Evolutionary conservation across 2,329 filamentous ascomycete genomes (phyloP).

Genomic region (Graphium sp.): DNA sequence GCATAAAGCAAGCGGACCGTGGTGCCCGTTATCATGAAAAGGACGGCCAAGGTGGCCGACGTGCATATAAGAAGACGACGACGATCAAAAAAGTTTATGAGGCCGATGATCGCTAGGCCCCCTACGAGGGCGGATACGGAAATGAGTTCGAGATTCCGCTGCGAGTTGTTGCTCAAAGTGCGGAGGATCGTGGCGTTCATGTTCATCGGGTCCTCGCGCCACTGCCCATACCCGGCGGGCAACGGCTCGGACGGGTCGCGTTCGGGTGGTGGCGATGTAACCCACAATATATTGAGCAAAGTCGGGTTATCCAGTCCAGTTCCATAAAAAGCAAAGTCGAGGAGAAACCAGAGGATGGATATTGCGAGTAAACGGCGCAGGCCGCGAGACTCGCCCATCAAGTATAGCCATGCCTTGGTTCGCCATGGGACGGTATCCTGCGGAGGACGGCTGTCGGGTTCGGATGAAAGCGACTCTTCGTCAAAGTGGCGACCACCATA

Average conservation of each 20-base stretch:
- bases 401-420: constrained; percentile 5
- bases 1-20: constrained; percentile 5
- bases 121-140: constrained; percentile 7
- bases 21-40: constrained; percentile 8
- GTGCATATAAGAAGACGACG: constrained; percentile 6
- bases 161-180: constrained; percentile 6
- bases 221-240: constrained; percentile 2
- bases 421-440: constrained; percentile 4
- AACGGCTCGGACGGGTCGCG: too few relatives aligned
- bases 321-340: constrained; percentile 39
- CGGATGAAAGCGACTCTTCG: constrained; percentile 4
- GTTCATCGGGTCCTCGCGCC: constrained; percentile 7
- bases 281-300: constrained; percentile 19
- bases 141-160: constrained; percentile 5
- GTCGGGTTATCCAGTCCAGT: constrained; percentile 26
- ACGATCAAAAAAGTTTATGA: constrained; percentile 7
- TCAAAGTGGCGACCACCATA: constrained; percentile 3
- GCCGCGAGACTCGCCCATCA: constrained; percentile 8
- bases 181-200: constrained; percentile 8
- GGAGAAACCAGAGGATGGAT: constrained; percentile 29
- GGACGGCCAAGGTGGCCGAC: constrained; percentile 6
- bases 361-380: constrained; percentile 21
- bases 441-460: not conserved
- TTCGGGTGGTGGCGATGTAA: too few relatives aligned
- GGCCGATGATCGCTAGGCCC: constrained; percentile 6